Evolutionary conservation across 2,329 filamentous ascomycete species (phyloP).

Genomic region (Ophiocordyceps camponoti-rufipedis): DNA sequence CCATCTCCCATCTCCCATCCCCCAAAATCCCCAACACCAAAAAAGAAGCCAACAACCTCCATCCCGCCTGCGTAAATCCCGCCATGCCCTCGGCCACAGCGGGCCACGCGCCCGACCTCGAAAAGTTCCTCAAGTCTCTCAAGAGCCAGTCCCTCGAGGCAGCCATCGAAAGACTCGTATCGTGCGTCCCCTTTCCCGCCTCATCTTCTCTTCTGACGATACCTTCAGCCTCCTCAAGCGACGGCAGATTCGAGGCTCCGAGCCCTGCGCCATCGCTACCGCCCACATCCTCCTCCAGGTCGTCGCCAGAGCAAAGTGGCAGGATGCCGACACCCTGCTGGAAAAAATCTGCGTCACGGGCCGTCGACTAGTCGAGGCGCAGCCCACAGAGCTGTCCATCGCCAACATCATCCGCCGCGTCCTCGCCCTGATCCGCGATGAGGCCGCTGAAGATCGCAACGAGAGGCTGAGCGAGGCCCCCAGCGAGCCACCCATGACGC

Average conservation of each 20-base stretch:
- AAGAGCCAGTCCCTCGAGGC: conserved; percentile 60
- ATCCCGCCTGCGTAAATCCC: neutral
- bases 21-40: neutral
- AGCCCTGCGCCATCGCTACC: conserved; percentile 80
- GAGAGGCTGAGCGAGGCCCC: conserved; percentile 41
- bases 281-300: conserved; percentile 77
- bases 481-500: conserved; percentile 23
- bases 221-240: conserved; percentile 66
- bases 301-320: conserved; percentile 64
- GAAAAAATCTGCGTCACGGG: conserved; percentile 66
- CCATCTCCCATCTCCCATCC: neutral
- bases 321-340: conserved; percentile 61
- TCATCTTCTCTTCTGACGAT: neutral
- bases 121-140: conserved; percentile 62
- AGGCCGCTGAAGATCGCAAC: conserved; percentile 66
- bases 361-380: conserved; percentile 58
- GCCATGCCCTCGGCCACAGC: conserved; percentile 17
- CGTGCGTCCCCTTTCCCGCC: conserved; percentile 35
- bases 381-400: conserved; percentile 79
- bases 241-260: conserved; percentile 72
- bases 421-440: conserved; percentile 77
- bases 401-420: conserved; percentile 89
- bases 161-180: conserved; percentile 68
- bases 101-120: conserved; percentile 48
- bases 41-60: neutral